A percentile compares a stretch with the other conserved stretches of the same genome.
Conservation (phyloP, 2,329 filamentous ascomycete genomes). For the Fusarium pseudocircinatum region DNA sequence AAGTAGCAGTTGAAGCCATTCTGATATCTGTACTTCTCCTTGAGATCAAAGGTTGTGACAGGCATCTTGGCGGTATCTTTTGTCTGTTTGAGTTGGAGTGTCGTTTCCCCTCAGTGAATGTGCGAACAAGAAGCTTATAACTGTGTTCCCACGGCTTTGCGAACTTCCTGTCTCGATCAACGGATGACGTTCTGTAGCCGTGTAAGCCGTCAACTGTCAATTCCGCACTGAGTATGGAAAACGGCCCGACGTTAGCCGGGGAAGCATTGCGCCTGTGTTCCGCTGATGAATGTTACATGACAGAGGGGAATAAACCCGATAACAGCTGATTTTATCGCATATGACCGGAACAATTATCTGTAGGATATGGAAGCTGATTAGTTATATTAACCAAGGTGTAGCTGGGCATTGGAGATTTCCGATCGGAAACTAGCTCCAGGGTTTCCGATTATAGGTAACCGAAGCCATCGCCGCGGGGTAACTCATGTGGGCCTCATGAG, state of each 20-base stretch:
- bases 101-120: neutral
- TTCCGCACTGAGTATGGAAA: conserved; percentile 39
- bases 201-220: conserved; percentile 35
- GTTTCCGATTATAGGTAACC: neutral
- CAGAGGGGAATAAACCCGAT: neutral
- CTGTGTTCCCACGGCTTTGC: conserved; percentile 20
- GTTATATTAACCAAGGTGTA: neutral
- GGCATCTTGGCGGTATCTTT: conserved; percentile 54
- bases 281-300: conserved; percentile 23
- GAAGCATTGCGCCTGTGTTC: conserved; percentile 34
- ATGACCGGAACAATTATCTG: neutral
- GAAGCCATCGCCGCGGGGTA: conserved; percentile 20
- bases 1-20: conserved; percentile 82
- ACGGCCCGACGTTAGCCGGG: conserved; percentile 46
- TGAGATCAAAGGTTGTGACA: conserved; percentile 57
- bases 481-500: conserved; percentile 1
- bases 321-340: conserved; percentile 12
- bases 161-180: conserved; percentile 19
- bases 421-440: neutral
- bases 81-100: neutral
- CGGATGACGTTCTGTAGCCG: conserved; percentile 36
- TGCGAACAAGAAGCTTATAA: conserved; percentile 38
- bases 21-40: conserved; percentile 76
- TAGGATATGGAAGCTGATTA: neutral
- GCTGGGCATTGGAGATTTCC: neutral